A percentile compares a stretch with the other conserved stretches of the same genome.
phyloP scores from a whole-genome alignment of 371 early-diverging fungal species.

The Actinomucor elegans region DNA sequence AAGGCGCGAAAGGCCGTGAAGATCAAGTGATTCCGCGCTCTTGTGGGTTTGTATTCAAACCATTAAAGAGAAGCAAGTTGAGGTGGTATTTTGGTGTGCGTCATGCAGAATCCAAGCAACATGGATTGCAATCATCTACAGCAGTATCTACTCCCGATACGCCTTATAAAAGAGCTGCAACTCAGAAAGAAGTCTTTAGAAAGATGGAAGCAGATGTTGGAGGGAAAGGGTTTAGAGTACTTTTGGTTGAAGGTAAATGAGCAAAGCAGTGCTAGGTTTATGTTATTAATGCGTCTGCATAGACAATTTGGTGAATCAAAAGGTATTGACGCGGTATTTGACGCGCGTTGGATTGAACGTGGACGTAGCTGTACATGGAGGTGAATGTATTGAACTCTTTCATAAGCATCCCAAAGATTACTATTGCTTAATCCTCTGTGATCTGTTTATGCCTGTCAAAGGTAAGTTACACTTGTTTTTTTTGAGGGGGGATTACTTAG shows the following conservation, averaged over 20 bases:
- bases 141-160: constrained; percentile 36
- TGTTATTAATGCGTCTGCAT: too few relatives aligned
- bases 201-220: constrained; percentile 56
- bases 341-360: constrained; percentile 51
- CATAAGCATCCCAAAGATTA: constrained; percentile 41
- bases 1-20: constrained; percentile 38
- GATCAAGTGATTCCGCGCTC: constrained; percentile 35
- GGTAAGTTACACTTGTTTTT: constrained; percentile 30
- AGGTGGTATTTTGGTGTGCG: constrained; percentile 54
- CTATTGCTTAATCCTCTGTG: constrained; percentile 58
- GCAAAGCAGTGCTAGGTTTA: neutral
- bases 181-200: constrained; percentile 57
- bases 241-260: constrained; percentile 53
- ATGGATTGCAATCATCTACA: neutral
- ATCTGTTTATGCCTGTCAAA: constrained; percentile 68
- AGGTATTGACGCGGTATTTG: constrained; percentile 55
- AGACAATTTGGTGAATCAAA: constrained; percentile 66
- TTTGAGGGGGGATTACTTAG: too few relatives aligned
- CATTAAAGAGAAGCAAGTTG: constrained; percentile 55
- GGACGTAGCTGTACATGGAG: constrained; percentile 57
- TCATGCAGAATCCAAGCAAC: constrained; percentile 12
- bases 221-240: constrained; percentile 48
- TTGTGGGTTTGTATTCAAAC: constrained; percentile 64
- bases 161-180: constrained; percentile 48
- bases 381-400: constrained; percentile 53